Percentiles rank a stretch among this genome's conserved stretches.
phyloP scores from a whole-genome alignment of 2,329 filamentous ascomycete species.

The Nothopassalora personata region DNA sequence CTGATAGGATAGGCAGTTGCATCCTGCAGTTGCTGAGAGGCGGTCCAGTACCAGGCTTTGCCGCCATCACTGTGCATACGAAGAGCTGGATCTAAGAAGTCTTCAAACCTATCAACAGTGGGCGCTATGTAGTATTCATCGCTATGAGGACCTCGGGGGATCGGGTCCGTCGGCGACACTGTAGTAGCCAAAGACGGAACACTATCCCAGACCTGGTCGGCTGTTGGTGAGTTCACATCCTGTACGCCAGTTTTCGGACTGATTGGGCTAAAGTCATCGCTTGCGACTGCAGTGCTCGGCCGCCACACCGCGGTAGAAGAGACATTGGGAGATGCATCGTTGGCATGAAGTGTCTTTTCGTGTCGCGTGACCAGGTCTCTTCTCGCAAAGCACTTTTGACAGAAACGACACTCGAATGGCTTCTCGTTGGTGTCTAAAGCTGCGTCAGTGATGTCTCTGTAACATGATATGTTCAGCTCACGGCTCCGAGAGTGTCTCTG shows the following conservation, averaged over 20 bases:
- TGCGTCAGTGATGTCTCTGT: background rate
- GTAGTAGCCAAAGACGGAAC: background rate
- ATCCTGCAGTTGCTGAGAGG: background rate
- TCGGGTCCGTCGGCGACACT: background rate
- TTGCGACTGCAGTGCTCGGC: background rate
- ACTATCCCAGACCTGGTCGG: background rate
- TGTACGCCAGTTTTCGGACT: background rate
- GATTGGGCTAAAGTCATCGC: background rate
- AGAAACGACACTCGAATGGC: slow-evolving; percentile 9
- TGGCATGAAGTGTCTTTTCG: slow-evolving; percentile 9
- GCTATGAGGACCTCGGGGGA: background rate
- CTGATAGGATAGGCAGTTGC: background rate
- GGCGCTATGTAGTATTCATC: background rate
- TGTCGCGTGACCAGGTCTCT: slow-evolving; percentile 11
- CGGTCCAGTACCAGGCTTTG: background rate
- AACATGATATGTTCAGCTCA: background rate
- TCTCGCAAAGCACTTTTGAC: slow-evolving; percentile 3
- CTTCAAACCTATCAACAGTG: background rate
- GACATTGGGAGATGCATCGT: background rate
- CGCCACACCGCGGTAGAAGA: background rate
- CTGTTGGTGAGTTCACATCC: background rate
- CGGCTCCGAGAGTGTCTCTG: slow-evolving; percentile 2
- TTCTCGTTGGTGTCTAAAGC: slow-evolving; percentile 7
- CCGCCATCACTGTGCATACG: background rate
- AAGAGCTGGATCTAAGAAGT: background rate